Percentiles rank a stretch among this genome's conserved stretches.
These are phyloP conservation scores for Kazachstania sp. DNA, from an alignment of 1,139 yeast genomes.

Conservation along the genomic window DNA sequence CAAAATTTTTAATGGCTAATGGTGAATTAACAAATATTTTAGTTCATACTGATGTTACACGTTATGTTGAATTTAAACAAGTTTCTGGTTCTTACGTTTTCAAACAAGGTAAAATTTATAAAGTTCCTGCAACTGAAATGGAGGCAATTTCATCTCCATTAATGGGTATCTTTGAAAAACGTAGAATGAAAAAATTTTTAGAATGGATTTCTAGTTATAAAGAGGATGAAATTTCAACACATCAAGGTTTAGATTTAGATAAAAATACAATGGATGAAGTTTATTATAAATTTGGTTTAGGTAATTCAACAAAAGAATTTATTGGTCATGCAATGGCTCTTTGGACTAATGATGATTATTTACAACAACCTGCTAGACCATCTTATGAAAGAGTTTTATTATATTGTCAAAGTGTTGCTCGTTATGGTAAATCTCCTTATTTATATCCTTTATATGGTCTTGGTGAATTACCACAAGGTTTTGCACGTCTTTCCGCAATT, in stretches of 20 bases:
- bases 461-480: slow-evolving; percentile 97
- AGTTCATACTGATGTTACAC: slow-evolving; percentile 90
- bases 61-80: slow-evolving; percentile 93
- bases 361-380: slow-evolving; percentile 85
- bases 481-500: slow-evolving; percentile 92
- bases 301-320: slow-evolving; percentile 88
- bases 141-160: slow-evolving; percentile 88
- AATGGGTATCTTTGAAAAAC: slow-evolving; percentile 94
- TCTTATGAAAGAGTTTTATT: slow-evolving; percentile 78
- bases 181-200: slow-evolving; percentile 86
- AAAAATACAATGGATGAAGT: slow-evolving; percentile 87
- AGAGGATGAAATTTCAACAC: slow-evolving; percentile 72
- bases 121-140: slow-evolving; percentile 86
- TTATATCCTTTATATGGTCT: slow-evolving; percentile 93
- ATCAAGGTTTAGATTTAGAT: slow-evolving; percentile 80
- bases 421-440: slow-evolving; percentile 94
- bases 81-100: slow-evolving; percentile 92
- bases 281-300: slow-evolving; percentile 82
- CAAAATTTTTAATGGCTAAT: slow-evolving; percentile 94
- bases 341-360: slow-evolving; percentile 87
- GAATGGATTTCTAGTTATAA: slow-evolving; percentile 80
- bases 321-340: slow-evolving; percentile 99
- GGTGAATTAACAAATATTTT: slow-evolving; percentile 95
- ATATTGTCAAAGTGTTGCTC: slow-evolving; percentile 84
- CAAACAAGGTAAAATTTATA: slow-evolving; percentile 79